Evolutionary conservation across 73 alveolate genomes (phyloP), one percentile per base, ranked within the genome.

Genomic region (Loxodes magnus): DNA sequence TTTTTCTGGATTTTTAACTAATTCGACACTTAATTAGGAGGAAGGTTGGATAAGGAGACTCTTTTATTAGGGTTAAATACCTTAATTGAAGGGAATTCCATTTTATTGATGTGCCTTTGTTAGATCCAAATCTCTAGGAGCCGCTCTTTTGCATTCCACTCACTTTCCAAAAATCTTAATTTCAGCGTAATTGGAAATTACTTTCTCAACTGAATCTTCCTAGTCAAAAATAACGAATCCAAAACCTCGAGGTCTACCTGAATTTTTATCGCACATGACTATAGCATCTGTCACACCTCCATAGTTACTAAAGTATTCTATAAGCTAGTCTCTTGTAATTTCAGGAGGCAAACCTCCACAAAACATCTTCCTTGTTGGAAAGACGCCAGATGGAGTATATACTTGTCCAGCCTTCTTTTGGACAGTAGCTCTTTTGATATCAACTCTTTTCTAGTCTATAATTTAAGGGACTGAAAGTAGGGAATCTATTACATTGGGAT

Each of bases 211-310:
- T 33, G 83, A 26, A 10, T 42, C 71, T 2, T 58, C 59, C 4
- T 35, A 48, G 10, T 17, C 14, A 34, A 49, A 79, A 4, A 83
- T 79, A 36, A 79, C 62, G 41, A 79, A 79, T 3, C 93, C 93
- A 34, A 79, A 79, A 5, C 93, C 93, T 79, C 93, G 56, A 21
- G 93, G 87, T 56, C 66, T 72, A 20, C 85, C 84, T 15, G 93
- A 66, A 51, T 56, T 56, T 49, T 66, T 66, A 48, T 79, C 93
- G 15, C 42, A 35, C 62, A 79, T 69, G 3, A 79, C 74, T 5
- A 71, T 79, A 46, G 79, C 48, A 44, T 79, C 87, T 16, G 73
- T 88, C 15, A 79, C 52, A 12, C 43, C 74, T 7, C 93, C 93
- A 41, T 51, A 79, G 35, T 79, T 62, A 5, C 7, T 19, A 39